phyloP scores from a whole-genome alignment of 306 rosid species.

The Lotus japonicus region DNA sequence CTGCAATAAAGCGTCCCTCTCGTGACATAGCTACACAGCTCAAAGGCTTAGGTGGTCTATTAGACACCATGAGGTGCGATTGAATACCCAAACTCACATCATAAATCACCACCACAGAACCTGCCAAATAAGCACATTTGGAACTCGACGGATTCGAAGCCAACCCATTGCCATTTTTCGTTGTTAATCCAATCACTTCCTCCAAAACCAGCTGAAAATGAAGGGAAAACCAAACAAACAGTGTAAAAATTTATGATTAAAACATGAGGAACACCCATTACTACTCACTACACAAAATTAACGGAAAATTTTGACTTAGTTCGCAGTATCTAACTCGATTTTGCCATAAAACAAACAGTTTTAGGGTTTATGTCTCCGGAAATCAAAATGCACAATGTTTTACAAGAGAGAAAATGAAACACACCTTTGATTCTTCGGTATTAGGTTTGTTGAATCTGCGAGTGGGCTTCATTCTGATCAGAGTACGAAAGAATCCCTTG shows the following conservation, averaged over 20 bases:
- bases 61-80: constrained; percentile 56
- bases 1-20: constrained; percentile 60
- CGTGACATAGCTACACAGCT: constrained; percentile 61
- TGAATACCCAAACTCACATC: constrained; percentile 46
- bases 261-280: not conserved
- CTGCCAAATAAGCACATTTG: constrained; percentile 55
- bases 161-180: constrained; percentile 52
- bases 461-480: constrained; percentile 34
- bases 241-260: not conserved
- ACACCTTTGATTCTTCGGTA: constrained; percentile 31
- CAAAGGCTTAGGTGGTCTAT: constrained; percentile 52
- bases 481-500: not conserved
- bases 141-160: constrained; percentile 40
- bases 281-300: not conserved
- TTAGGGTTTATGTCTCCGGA: constrained; percentile 5
- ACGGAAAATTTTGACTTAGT: not conserved
- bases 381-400: not conserved
- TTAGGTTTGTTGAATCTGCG: constrained; percentile 42
- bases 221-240: not conserved
- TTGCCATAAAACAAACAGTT: not conserved
- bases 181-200: constrained; percentile 65
- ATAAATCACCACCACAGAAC: constrained; percentile 61
- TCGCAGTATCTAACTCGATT: not conserved
- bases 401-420: not conserved
- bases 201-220: constrained; percentile 48